These are phyloP conservation scores for Coniella vitis DNA, from an alignment of 2,329 filamentous ascomycete genomes.

Conservation along the genomic window DNA sequence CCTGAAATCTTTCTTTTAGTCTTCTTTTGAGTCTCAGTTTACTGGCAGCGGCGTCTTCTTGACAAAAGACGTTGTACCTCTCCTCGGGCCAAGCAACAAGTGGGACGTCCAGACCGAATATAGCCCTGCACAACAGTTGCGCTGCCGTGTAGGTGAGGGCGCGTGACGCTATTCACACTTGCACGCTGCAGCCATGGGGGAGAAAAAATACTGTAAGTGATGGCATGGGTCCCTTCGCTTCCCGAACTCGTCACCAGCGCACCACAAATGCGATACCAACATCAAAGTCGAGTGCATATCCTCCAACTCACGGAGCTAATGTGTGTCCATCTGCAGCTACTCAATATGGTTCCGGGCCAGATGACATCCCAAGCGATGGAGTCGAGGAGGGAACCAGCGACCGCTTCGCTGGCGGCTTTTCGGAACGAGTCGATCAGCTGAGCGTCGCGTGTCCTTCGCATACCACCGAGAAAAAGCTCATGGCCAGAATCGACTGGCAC, in stretches of 20 bases:
- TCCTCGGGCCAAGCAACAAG: no score
- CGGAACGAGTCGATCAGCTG: slow-evolving; percentile 25
- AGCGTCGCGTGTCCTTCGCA: slow-evolving; percentile 39
- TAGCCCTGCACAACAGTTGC: no score
- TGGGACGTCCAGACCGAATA: no score
- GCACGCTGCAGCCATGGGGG: no score
- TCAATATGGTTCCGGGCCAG: background rate
- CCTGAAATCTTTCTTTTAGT: background rate
- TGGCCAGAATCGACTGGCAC: slow-evolving; percentile 63
- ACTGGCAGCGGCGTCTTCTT: no score
- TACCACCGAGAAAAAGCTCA: slow-evolving; percentile 57
- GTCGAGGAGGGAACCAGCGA: slow-evolving; percentile 4
- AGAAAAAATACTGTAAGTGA: no score
- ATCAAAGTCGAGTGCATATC: no score
- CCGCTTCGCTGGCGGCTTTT: slow-evolving; percentile 7
- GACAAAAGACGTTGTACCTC: no score
- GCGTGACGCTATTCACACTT: background rate
- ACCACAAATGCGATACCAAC: no score
- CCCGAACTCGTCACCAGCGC: no score
- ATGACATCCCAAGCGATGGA: background rate
- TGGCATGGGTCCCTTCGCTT: no score
- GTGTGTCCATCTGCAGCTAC: background rate
- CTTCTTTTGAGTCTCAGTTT: background rate
- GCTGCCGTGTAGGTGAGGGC: no score
- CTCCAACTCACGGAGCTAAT: background rate